phyloP scores from a whole-genome alignment of 768 basidiomycete species.

The Mycena venus region DNA sequence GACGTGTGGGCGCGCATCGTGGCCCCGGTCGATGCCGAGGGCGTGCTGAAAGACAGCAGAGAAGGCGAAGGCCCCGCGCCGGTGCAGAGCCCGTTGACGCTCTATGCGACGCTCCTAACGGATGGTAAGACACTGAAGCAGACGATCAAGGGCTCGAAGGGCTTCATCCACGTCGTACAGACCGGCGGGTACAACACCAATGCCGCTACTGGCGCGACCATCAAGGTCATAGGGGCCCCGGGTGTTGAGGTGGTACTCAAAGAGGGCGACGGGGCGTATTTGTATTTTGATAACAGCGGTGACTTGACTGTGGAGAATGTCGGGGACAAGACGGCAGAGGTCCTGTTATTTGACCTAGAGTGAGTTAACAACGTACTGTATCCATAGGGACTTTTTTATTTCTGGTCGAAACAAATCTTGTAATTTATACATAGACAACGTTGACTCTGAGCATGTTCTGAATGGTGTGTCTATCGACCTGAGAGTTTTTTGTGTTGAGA shows the following conservation, averaged over 20 bases:
- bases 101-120: slow-evolving; percentile 84
- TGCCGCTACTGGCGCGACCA: slow-evolving; percentile 65
- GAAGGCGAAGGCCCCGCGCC: slow-evolving; percentile 87
- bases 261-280: slow-evolving; percentile 92
- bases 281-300: slow-evolving; percentile 63
- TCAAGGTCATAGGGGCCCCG: slow-evolving; percentile 62
- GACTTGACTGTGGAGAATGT: slow-evolving; percentile 68
- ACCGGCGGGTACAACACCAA: slow-evolving; percentile 83
- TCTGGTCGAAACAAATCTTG: too few relatives aligned
- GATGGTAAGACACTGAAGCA: slow-evolving; percentile 67
- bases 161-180: slow-evolving; percentile 90
- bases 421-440: too few relatives aligned
- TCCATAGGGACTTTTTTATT: too few relatives aligned
- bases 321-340: slow-evolving; percentile 76
- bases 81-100: slow-evolving; percentile 73
- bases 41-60: slow-evolving; percentile 66
- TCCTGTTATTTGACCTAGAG: slow-evolving; percentile 86
- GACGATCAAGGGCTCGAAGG: slow-evolving; percentile 67
- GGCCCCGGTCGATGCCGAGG: slow-evolving; percentile 73
- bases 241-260: slow-evolving; percentile 66
- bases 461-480: too few relatives aligned
- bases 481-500: too few relatives aligned
- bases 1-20: slow-evolving; percentile 82
- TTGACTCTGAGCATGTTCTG: too few relatives aligned
- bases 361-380: too few relatives aligned